These are phyloP conservation scores for Pharus latifolius DNA, from an alignment of 176 grass and related monocot genomes.

Conservation along the genomic window DNA sequence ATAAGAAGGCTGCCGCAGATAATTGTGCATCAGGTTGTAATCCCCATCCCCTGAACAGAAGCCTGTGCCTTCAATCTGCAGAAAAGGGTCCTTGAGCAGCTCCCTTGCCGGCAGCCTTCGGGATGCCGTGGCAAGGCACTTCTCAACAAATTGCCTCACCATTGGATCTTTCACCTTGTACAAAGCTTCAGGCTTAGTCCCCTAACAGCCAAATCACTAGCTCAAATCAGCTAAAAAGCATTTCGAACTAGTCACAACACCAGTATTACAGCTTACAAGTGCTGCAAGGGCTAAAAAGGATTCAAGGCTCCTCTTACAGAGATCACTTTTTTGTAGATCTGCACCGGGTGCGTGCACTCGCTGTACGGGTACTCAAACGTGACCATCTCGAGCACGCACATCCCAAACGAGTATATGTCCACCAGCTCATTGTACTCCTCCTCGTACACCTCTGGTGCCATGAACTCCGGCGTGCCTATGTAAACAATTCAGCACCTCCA, in stretches of 20 bases:
- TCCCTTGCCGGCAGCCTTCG: conserved; percentile 58
- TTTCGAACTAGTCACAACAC: background rate
- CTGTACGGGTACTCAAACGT: conserved; percentile 96
- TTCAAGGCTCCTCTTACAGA: conserved; percentile 46
- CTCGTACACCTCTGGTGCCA: conserved; percentile 96
- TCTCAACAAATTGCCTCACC: conserved; percentile 70
- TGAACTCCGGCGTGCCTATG: conserved; percentile 88
- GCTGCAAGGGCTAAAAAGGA: background rate
- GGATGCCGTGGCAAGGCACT: conserved; percentile 54
- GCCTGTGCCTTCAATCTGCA: conserved; percentile 33
- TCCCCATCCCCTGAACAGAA: conserved; percentile 19
- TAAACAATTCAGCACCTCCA: background rate
- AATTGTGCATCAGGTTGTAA: conserved; percentile 3
- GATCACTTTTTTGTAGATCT: conserved; percentile 97
- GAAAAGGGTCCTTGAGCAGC: conserved; percentile 74
- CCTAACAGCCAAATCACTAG: conserved; percentile 40
- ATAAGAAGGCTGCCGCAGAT: conserved; percentile 18
- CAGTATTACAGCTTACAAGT: background rate
- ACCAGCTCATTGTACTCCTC: conserved; percentile 97
- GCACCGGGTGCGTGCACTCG: conserved; percentile 74
- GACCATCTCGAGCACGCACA: conserved; percentile 96
- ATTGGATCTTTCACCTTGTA: conserved; percentile 64
- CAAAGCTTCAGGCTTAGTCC: conserved; percentile 74
- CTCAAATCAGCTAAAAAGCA: conserved; percentile 23
- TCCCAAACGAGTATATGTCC: conserved; percentile 95